phyloP scores from a whole-genome alignment of 202 grass and related monocot genomes.

The Panicum hallii region DNA sequence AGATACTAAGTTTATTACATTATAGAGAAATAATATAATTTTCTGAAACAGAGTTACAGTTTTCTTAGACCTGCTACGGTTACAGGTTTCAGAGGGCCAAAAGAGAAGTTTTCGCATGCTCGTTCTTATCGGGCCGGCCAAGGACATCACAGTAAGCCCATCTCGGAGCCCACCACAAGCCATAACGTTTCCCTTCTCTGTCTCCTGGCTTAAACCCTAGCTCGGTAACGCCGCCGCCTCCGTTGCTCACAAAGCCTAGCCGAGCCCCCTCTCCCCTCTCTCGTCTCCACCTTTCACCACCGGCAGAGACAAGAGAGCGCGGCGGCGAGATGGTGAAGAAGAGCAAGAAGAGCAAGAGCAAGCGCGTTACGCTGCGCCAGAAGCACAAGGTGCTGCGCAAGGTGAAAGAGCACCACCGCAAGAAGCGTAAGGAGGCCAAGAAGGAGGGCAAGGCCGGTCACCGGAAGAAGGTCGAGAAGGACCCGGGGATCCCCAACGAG shows the following conservation, averaged over 20 bases:
- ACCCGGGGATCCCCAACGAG: slow-evolving; percentile 94
- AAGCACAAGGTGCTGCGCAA: slow-evolving; percentile 97
- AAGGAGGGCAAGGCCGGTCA: slow-evolving; percentile 59
- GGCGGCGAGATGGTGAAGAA: slow-evolving; percentile 57
- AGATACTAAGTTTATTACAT: no score
- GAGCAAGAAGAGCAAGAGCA: slow-evolving; percentile 94
- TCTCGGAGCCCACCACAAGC: slow-evolving; percentile 2
- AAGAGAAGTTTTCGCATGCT: neutral
- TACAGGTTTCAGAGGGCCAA: neutral
- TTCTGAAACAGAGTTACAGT: no score
- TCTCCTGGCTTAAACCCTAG: slow-evolving; percentile 7
- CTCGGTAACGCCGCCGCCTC: neutral
- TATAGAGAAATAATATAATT: no score
- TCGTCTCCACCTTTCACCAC: neutral
- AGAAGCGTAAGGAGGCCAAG: slow-evolving; percentile 99
- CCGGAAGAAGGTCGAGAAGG: slow-evolving; percentile 86
- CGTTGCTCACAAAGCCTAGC: neutral
- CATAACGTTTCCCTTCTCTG: neutral
- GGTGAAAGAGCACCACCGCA: slow-evolving; percentile 97
- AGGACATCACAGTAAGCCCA: slow-evolving; percentile 16
- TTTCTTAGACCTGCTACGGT: no score
- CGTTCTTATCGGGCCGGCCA: slow-evolving; percentile 22
- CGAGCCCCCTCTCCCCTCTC: neutral
- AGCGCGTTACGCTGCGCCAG: slow-evolving; percentile 75
- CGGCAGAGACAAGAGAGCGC: neutral